A percentile compares a stretch with the other conserved stretches of the same genome.
phyloP scores from a whole-genome alignment of 2,329 filamentous ascomycete genomes.

The Neofusicoccum umdonicola region DNA sequence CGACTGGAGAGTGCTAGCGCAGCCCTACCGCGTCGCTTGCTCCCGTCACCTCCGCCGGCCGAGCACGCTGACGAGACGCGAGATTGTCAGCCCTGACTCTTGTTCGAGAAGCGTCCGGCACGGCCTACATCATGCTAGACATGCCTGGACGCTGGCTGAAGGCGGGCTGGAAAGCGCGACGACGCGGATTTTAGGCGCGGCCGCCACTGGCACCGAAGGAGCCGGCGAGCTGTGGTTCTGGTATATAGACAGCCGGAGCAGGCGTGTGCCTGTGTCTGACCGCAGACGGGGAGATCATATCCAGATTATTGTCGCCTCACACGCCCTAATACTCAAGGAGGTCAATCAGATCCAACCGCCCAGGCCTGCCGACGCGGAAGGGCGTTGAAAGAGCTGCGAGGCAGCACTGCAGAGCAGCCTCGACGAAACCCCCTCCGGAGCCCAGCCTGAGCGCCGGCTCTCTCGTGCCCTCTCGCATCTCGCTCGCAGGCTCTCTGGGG shows the following conservation, averaged over 20 bases:
- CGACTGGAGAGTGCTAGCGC: not conserved
- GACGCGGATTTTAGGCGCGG: not conserved
- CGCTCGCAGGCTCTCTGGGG: too few species aligned
- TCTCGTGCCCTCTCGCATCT: not conserved
- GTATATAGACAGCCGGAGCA: not conserved
- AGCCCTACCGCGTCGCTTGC: not conserved
- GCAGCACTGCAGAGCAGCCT: not conserved
- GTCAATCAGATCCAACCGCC: not conserved
- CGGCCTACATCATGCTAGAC: not conserved
- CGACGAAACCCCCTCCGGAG: not conserved
- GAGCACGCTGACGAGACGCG: not conserved
- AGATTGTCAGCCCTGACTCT: not conserved
- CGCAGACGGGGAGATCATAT: not conserved
- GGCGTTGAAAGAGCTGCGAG: not conserved
- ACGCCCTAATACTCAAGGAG: conserved; percentile 3
- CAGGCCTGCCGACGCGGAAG: not conserved
- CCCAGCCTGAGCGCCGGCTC: not conserved
- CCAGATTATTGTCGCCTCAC: not conserved
- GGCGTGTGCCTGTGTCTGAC: not conserved
- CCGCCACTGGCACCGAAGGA: not conserved
- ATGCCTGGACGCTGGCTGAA: not conserved
- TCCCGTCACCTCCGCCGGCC: conserved; percentile 7
- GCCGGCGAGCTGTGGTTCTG: not conserved
- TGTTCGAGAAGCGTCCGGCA: not conserved
- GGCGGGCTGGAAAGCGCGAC: not conserved